phyloP scores from a whole-genome alignment of 2,329 filamentous ascomycete genomes.

The Dactylellina cionopaga region DNA sequence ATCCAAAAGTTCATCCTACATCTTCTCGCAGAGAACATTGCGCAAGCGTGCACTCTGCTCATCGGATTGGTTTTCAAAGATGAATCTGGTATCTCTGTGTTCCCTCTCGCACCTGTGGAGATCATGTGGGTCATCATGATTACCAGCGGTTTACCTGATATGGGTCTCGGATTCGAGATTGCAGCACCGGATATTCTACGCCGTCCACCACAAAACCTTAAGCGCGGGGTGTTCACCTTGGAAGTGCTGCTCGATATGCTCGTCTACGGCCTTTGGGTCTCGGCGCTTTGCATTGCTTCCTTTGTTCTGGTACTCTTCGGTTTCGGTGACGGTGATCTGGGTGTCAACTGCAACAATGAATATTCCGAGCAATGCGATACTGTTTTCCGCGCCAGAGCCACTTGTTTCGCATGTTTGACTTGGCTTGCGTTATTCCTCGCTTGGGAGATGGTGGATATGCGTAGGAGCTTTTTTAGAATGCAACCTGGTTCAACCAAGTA shows the following conservation, averaged over 20 bases:
- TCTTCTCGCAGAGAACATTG: slow-evolving; percentile 81
- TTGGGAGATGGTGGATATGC: slow-evolving; percentile 73
- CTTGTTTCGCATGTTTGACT: slow-evolving; percentile 77
- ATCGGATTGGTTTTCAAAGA: slow-evolving; percentile 86
- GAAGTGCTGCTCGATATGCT: slow-evolving; percentile 82
- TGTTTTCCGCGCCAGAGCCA: slow-evolving; percentile 77
- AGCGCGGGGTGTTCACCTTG: slow-evolving; percentile 77
- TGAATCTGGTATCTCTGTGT: slow-evolving; percentile 75
- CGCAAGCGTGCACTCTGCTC: slow-evolving; percentile 81
- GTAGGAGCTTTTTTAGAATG: slow-evolving; percentile 79
- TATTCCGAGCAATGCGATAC: slow-evolving; percentile 69
- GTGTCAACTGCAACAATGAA: slow-evolving; percentile 69
- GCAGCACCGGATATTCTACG: slow-evolving; percentile 80
- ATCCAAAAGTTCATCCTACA: slow-evolving; percentile 88
- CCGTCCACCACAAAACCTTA: slow-evolving; percentile 78
- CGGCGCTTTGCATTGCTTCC: slow-evolving; percentile 72
- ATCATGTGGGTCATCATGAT: slow-evolving; percentile 96
- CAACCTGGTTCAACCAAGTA: slow-evolving; percentile 70
- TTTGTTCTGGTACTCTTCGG: slow-evolving; percentile 75
- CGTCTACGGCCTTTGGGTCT: slow-evolving; percentile 82
- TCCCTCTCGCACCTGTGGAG: slow-evolving; percentile 84
- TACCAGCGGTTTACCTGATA: slow-evolving; percentile 81
- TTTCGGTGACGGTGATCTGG: slow-evolving; percentile 67
- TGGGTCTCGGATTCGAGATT: slow-evolving; percentile 82
- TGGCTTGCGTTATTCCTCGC: slow-evolving; percentile 81